Conservation (phyloP, 2,329 filamentous ascomycete species). For the Lachnellula arida region DNA sequence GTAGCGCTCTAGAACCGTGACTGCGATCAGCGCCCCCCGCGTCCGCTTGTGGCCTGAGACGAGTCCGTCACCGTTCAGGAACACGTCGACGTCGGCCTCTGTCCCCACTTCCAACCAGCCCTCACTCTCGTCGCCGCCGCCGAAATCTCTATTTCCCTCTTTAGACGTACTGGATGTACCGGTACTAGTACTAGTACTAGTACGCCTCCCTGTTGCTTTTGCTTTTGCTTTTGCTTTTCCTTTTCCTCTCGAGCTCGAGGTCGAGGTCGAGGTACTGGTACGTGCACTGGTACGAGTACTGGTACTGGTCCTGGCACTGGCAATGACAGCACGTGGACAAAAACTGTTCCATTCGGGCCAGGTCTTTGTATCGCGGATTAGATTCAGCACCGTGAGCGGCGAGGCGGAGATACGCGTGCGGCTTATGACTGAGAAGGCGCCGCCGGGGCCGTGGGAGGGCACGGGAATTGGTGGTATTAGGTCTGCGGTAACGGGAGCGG, state of each 20-base stretch:
- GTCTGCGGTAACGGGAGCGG: slow-evolving; percentile 9
- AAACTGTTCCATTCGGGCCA: slow-evolving; percentile 43
- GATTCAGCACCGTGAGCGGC: slow-evolving; percentile 13
- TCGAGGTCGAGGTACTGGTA: too few relatives aligned
- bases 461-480: slow-evolving; percentile 13
- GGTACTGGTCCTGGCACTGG: slow-evolving; percentile 37
- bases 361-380: slow-evolving; percentile 18
- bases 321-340: slow-evolving; percentile 55
- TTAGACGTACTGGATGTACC: background rate
- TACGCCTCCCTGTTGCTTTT: slow-evolving; percentile 16
- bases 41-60: slow-evolving; percentile 8
- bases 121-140: slow-evolving; percentile 2
- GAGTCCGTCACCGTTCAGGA: slow-evolving; percentile 21
- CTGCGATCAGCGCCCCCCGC: slow-evolving; percentile 11
- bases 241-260: too few relatives aligned
- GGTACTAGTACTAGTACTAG: too few relatives aligned
- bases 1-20: slow-evolving; percentile 11
- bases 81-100: slow-evolving; percentile 14
- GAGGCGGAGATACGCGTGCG: slow-evolving; percentile 14
- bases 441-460: slow-evolving; percentile 20
- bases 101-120: slow-evolving; percentile 19
- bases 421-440: slow-evolving; percentile 19
- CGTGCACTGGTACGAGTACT: too few relatives aligned
- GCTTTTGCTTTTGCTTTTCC: slow-evolving; percentile 34
- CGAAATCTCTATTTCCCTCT: background rate